Evolutionary conservation across 2,329 filamentous ascomycete species (phyloP), one percentile per base, ranked within the genome.

Genomic region (Beauveria sp.): DNA sequence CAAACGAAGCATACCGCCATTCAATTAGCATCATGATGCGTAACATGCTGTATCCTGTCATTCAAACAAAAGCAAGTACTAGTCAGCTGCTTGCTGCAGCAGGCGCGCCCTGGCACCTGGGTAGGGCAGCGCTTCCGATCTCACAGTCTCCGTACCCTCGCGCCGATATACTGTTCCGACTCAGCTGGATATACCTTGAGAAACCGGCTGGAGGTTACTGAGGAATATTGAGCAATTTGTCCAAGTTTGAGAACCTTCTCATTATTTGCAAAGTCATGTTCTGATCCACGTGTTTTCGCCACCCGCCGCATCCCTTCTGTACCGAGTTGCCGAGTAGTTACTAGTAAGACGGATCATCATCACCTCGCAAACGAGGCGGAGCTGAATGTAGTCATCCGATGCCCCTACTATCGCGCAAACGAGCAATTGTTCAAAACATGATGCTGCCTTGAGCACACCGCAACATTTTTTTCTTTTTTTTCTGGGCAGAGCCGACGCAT

Each of bases 381-480:
- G 45, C 45, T 50, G 55, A 58, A 58, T 28, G 45, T 18, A 50
- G 45, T 26, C 30, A 58, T 58, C 55, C 55, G 45, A 42, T 18
- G 22, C 22, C 28, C 34, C n/a, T 47, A 34, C 49, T 49, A 45
- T 49, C 43, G 43, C 43, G 54, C 54, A 58, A 58, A 40, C 22
- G 30, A 57, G 22, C 30, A 24, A n/a, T 20, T 5, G 45, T 28
- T 26, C 30, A 28, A 47, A 26, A 38, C 16, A n/a, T 28, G 6
- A 14, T 16, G 18, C 26, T 18, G 26, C 24, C 4, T n/a, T 8
- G 46, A 3, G 12, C 46, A 22, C 14, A 56, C 53, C 10, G 24
- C 42, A 34, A 43, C 1, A 14, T 3, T 34, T 12, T 34, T 34
- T 28, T 40, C 30, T 22, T 53, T 18, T 43, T 43, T 38, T 14